Percentiles rank a stretch among this genome's conserved stretches.
These are phyloP conservation scores for Rutidosis leptorrhynchoides DNA, from an alignment of 129 eudicot species.

Conservation along the genomic window DNA sequence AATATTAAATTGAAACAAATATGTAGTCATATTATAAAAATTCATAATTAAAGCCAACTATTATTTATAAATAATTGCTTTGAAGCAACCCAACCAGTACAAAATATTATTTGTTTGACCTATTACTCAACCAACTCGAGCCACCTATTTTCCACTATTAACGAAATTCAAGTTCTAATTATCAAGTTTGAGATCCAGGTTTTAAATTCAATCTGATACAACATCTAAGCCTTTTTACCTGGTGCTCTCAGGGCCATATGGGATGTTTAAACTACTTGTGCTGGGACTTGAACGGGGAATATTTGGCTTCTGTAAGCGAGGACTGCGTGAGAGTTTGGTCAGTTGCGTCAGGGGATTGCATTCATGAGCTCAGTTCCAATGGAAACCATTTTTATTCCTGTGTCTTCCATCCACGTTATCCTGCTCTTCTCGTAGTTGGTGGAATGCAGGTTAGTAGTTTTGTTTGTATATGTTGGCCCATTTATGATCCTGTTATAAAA, in stretches of 20 bases:
- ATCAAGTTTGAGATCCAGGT: not conserved
- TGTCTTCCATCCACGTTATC: constrained; percentile 84
- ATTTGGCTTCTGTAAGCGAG: constrained; percentile 73
- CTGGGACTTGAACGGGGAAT: constrained; percentile 79
- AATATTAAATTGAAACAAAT: not conserved
- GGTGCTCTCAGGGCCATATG: constrained; percentile 50
- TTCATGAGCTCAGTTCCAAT: constrained; percentile 63
- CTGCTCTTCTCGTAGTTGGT: constrained; percentile 80
- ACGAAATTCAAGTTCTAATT: not conserved
- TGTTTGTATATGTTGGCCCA: not conserved
- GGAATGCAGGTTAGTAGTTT: constrained; percentile 59
- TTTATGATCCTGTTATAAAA: not conserved
- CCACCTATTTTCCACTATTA: not conserved
- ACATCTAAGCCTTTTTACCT: not conserved
- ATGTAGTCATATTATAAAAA: not conserved
- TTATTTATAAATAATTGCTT: too few species aligned
- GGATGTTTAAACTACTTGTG: constrained; percentile 64
- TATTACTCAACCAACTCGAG: not conserved
- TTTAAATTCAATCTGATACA: not conserved
- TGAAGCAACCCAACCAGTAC: too few species aligned
- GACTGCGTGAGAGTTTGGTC: constrained; percentile 83
- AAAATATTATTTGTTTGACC: not conserved
- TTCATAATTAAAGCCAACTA: too few species aligned
- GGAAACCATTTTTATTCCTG: constrained; percentile 81
- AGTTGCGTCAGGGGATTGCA: constrained; percentile 60